Evolutionary conservation across 805 yeast species (phyloP).

Genomic region (Saccharomycopsis babjevae): DNA sequence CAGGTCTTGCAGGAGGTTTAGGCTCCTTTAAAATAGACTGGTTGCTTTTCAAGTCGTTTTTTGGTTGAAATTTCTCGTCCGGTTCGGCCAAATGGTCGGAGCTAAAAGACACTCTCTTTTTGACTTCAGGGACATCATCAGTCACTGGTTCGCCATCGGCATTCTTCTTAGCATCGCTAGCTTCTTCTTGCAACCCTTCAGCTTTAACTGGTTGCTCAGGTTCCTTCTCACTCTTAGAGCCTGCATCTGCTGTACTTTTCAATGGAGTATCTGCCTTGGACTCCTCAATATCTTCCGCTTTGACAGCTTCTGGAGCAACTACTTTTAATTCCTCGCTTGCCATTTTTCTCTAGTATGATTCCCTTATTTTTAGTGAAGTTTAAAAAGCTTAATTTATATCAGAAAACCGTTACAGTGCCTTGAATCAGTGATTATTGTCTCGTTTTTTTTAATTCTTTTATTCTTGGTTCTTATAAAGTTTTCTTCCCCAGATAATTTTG

Average conservation of each 20-base stretch:
- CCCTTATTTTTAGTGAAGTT: not conserved
- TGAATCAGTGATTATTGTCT: too few species aligned
- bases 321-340: not conserved
- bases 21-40: slow-evolving; percentile 15
- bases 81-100: slow-evolving; percentile 22
- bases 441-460: too few species aligned
- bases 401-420: too few species aligned
- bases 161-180: not conserved
- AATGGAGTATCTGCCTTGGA: slow-evolving; percentile 1
- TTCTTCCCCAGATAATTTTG: too few species aligned
- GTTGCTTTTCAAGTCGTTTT: slow-evolving; percentile 1
- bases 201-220: not conserved
- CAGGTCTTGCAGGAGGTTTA: slow-evolving; percentile 39
- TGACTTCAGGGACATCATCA: not conserved
- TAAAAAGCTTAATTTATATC: too few species aligned
- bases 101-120: slow-evolving; percentile 16
- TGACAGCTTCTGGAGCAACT: not conserved
- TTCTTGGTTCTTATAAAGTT: too few species aligned
- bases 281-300: not conserved
- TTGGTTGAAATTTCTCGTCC: slow-evolving; percentile 11
- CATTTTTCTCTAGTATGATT: not conserved
- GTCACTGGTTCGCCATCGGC: not conserved
- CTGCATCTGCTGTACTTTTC: slow-evolving; percentile 8
- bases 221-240: not conserved
- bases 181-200: slow-evolving; percentile 4